Evolutionary conservation across 169 alveolate genomes (phyloP).

Genomic region (Plasmodium vivax): DNA sequence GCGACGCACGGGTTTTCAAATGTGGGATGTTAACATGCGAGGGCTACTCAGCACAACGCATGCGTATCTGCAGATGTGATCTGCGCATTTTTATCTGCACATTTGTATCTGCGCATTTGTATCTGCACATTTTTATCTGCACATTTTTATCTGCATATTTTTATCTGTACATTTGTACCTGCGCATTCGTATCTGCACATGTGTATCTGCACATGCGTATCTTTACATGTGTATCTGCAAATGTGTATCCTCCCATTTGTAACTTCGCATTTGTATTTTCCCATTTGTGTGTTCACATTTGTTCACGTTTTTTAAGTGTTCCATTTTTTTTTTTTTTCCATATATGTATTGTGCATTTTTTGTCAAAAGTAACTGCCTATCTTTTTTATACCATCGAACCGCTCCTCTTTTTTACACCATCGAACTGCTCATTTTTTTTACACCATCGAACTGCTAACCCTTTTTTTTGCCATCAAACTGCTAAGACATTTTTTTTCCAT

Average conservation of each 20-base stretch:
- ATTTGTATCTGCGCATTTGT: too few species aligned
- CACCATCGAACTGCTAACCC: background rate
- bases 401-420: background rate
- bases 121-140: background rate
- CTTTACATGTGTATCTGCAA: background rate
- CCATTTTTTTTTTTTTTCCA: background rate
- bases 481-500: too few species aligned
- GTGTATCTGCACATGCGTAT: background rate
- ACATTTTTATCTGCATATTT: too few species aligned
- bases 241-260: background rate
- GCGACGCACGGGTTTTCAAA: background rate
- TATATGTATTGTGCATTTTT: background rate
- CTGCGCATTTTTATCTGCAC: background rate
- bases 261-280: background rate
- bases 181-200: too few species aligned
- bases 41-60: background rate
- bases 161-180: background rate
- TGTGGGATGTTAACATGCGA: background rate
- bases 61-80: background rate
- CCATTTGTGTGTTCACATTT: background rate
- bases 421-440: background rate
- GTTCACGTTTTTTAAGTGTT: background rate
- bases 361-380: background rate
- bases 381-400: background rate
- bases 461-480: too few species aligned